phyloP scores from a whole-genome alignment of 1,139 yeast species.

The Barnettozyma hawaiiensis region DNA sequence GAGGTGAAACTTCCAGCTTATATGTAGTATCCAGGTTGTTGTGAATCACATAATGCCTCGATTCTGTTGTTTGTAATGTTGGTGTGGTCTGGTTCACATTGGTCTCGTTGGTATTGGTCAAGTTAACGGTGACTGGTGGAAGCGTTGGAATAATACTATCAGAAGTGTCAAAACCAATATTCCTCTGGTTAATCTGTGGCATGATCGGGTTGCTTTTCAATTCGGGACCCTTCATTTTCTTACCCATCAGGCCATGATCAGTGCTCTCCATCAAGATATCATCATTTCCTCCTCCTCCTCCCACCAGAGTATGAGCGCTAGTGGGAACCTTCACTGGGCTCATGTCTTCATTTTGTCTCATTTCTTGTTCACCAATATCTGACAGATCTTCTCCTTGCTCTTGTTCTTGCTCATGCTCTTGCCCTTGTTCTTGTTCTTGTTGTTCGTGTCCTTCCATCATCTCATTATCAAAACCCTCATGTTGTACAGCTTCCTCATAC shows the following conservation, averaged over 20 bases:
- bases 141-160: conserved; percentile 25
- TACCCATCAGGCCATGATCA: conserved; percentile 13
- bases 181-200: conserved; percentile 19
- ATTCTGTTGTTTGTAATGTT: conserved; percentile 23
- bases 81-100: conserved; percentile 25
- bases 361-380: conserved; percentile 8
- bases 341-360: conserved; percentile 22
- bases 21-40: conserved; percentile 34
- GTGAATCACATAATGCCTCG: conserved; percentile 22
- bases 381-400: not conserved
- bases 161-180: conserved; percentile 23
- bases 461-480: conserved; percentile 5
- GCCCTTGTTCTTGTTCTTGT: not conserved
- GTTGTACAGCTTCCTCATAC: conserved; percentile 43
- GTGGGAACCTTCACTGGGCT: conserved; percentile 22
- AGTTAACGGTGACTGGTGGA: conserved; percentile 19
- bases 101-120: conserved; percentile 23
- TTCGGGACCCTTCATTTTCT: conserved; percentile 6
- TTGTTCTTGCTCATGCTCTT: not conserved
- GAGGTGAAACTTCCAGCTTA: conserved; percentile 30
- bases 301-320: conserved; percentile 3
- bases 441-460: not conserved
- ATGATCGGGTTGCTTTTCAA: conserved; percentile 22
- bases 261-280: conserved; percentile 20
- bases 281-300: no score